Evolutionary conservation across 2,329 filamentous ascomycete genomes (phyloP).

Genomic region (Botryosphaeria dothidea): DNA sequence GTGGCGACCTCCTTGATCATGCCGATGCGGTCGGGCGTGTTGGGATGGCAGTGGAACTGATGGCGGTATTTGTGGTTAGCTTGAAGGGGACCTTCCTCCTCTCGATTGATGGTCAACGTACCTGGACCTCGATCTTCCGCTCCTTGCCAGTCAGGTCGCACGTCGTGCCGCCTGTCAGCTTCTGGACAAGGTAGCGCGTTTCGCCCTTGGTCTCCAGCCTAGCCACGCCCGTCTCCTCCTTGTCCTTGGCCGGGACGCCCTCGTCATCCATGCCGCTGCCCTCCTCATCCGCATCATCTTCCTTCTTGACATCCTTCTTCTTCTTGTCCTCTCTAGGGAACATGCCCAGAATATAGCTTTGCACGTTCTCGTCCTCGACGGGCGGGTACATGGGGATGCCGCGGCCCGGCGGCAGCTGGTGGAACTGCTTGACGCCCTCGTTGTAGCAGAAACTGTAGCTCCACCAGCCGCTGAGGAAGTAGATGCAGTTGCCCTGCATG

Average conservation of each 20-base stretch:
- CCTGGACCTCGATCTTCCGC: constrained; percentile 80
- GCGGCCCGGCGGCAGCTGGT: constrained; percentile 72
- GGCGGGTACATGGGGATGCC: constrained; percentile 70
- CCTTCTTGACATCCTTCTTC: constrained; percentile 25
- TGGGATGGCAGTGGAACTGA: constrained; percentile 74
- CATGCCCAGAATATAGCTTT: constrained; percentile 75
- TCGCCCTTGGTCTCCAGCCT: constrained; percentile 81
- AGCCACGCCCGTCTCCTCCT: constrained; percentile 44
- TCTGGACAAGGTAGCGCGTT: constrained; percentile 82
- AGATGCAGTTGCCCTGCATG: constrained; percentile 79
- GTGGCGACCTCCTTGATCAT: constrained; percentile 93
- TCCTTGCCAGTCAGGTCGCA: constrained; percentile 84
- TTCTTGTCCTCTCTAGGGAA: constrained; percentile 41
- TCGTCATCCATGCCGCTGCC: constrained; percentile 18
- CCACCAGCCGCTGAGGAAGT: constrained; percentile 89
- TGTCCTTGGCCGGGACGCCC: constrained; percentile 14
- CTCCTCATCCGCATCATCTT: constrained; percentile 24
- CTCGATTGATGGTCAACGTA: constrained; percentile 26
- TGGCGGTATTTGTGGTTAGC: not conserved
- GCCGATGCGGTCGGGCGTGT: constrained; percentile 73
- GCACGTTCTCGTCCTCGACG: constrained; percentile 71
- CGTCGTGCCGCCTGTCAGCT: constrained; percentile 73
- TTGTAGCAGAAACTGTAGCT: constrained; percentile 95
- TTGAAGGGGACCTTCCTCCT: no score
- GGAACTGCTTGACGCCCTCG: constrained; percentile 84